Base-by-base conservation (phyloP, 1,284 basidiomycete genomes). In the Boletus austroedulis region DNA sequence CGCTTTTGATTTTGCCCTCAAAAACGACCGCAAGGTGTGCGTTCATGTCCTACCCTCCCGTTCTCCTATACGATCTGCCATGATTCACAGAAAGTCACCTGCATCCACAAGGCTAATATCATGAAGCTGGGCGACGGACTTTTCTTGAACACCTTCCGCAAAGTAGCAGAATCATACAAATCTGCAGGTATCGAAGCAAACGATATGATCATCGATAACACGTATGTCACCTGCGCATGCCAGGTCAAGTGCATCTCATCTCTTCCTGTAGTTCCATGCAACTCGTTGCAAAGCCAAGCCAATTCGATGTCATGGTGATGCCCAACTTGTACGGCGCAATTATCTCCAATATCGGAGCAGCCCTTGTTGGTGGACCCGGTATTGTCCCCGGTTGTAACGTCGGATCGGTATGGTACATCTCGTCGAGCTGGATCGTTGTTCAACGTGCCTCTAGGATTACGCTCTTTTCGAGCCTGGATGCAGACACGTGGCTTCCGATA, bases 81-180 rank as follows among this genome's bases (percentile, higher is more conserved):
- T 44, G 44, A 59, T 36, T 53, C 46, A 9, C 70, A 96, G 93
- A 98, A 96, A 90, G 97, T 99, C 67, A 99, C 97, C 57, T 98
- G 95, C 74, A 95, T 99, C 51, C 97, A 99, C 89, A 99, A 99
- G 81, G 97, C 97, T 72, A 99, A 99, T 83, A 99, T 99, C 82
- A 99, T 99, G 97, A 99, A 99, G 80, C 88, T 99, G 68, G 96
- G 95, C 75, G 97, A 99, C 73, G 97, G 97, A 78, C 87, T 99
- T 50, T 99, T 99, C 88, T 85, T 99, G 69, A 97, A 96, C 80
- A 98, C 96, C 31, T 99, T 98, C 89, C 92, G 95, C 69, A 84
- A 86, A 62, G 86, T 99, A 60, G 97, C 95, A 40, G 93, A 99
- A 77, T 90, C 94, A 71, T 99, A 99, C 86, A 92, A 89, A 79